Evolutionary conservation across 2,329 filamentous ascomycete genomes (phyloP).

Genomic region (Alternaria arbusti): DNA sequence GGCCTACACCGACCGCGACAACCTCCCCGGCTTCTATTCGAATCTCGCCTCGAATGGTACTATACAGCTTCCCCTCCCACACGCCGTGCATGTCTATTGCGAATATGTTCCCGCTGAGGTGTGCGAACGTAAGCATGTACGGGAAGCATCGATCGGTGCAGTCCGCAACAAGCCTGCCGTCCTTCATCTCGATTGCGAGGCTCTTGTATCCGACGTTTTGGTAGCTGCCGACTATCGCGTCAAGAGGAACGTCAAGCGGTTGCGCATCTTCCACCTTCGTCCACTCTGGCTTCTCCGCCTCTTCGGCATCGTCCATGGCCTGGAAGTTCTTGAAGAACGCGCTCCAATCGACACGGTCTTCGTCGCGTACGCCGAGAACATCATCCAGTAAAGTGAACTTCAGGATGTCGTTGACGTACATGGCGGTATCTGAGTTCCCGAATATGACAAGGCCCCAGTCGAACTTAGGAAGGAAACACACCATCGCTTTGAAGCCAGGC

Average conservation of each 20-base stretch:
- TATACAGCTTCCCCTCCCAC: not conserved
- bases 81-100: not conserved
- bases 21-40: not conserved
- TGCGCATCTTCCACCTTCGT: not conserved
- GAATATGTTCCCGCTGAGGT: not conserved
- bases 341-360: conserved; percentile 7
- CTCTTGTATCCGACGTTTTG: not conserved
- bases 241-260: not conserved
- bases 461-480: not conserved
- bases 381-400: conserved; percentile 4
- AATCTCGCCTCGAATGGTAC: not conserved
- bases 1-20: not conserved
- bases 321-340: not conserved
- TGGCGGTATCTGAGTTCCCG: not conserved
- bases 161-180: not conserved
- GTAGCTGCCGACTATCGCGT: not conserved
- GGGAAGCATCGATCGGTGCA: not conserved
- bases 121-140: not conserved
- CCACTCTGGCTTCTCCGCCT: not conserved
- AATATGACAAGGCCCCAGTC: not conserved
- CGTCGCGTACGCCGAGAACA: not conserved
- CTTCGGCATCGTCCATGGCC: conserved; percentile 1
- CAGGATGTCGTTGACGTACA: not conserved
- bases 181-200: not conserved
- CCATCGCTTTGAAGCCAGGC: not conserved